Percentiles rank a stretch among this genome's conserved stretches.
phyloP scores from a whole-genome alignment of 805 yeast genomes.

The Lachancea dasiensis region DNA sequence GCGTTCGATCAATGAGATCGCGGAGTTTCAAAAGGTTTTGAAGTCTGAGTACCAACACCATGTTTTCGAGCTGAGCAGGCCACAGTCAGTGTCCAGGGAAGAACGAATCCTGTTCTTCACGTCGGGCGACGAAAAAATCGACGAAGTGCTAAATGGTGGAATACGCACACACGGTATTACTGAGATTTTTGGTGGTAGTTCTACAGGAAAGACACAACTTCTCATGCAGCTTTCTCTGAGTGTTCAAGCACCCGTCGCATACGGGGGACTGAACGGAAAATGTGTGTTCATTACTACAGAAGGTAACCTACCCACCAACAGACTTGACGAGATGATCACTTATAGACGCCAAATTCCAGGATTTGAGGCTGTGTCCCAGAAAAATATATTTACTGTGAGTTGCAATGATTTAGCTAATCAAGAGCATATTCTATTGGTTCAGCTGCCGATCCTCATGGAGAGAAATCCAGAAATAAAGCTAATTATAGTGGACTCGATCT shows the following conservation, averaged over 20 bases:
- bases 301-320: constrained; percentile 56
- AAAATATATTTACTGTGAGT: constrained; percentile 45
- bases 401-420: constrained; percentile 67
- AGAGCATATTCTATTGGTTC: constrained; percentile 64
- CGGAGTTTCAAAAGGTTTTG: constrained; percentile 20
- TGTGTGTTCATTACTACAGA: constrained; percentile 81
- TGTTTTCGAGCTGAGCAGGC: constrained; percentile 9
- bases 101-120: constrained; percentile 33
- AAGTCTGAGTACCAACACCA: constrained; percentile 16
- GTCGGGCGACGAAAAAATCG: constrained; percentile 49
- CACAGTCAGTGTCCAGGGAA: constrained; percentile 1
- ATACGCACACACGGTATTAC: constrained; percentile 50
- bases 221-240: constrained; percentile 58
- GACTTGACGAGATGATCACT: constrained; percentile 48
- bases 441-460: constrained; percentile 53
- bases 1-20: constrained; percentile 32
- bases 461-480: constrained; percentile 40
- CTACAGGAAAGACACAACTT: constrained; percentile 82
- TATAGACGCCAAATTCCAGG: constrained; percentile 25
- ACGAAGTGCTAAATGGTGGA: constrained; percentile 50
- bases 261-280: constrained; percentile 45
- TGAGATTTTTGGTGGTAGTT: constrained; percentile 79
- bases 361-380: constrained; percentile 29
- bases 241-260: constrained; percentile 44
- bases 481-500: constrained; percentile 73